A percentile compares a stretch with the other conserved stretches of the same genome.
Conservation (phyloP, 192 early-diverging fungal species). For the Umbelopsis sp. region DNA sequence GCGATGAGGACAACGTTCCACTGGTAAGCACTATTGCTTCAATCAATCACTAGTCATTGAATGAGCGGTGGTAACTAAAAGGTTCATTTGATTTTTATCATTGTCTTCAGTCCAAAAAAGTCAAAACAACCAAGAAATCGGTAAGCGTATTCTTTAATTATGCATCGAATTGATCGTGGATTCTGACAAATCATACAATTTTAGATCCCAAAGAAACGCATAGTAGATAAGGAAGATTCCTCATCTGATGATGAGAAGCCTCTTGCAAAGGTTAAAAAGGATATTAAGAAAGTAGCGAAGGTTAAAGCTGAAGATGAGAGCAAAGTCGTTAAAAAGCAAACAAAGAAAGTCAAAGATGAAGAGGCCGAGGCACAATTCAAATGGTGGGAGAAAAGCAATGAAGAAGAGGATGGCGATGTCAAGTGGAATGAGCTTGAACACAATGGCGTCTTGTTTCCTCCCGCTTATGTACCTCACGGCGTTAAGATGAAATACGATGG, state of each 20-base stretch:
- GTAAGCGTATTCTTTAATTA: slow-evolving; percentile 12
- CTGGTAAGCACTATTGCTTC: slow-evolving; percentile 37
- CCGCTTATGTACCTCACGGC: slow-evolving; percentile 87
- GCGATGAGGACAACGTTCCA: slow-evolving; percentile 43
- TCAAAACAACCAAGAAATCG: slow-evolving; percentile 24
- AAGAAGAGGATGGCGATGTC: slow-evolving; percentile 61
- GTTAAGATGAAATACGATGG: slow-evolving; percentile 89
- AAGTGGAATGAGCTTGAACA: slow-evolving; percentile 92
- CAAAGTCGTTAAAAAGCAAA: slow-evolving; percentile 16
- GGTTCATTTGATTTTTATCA: neutral
- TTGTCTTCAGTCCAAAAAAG: slow-evolving; percentile 28
- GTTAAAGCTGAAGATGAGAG: slow-evolving; percentile 35
- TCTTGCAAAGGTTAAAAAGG: slow-evolving; percentile 11
- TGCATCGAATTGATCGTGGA: neutral
- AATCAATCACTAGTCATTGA: neutral
- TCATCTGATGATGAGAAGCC: slow-evolving; percentile 23
- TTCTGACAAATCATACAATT: neutral
- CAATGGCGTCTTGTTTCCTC: slow-evolving; percentile 89
- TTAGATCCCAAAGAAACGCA: slow-evolving; percentile 1
- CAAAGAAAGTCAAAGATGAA: slow-evolving; percentile 42
- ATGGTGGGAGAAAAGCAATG: slow-evolving; percentile 69
- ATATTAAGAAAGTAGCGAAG: slow-evolving; percentile 38
- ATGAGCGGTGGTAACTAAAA: neutral
- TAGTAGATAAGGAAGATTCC: slow-evolving; percentile 22
- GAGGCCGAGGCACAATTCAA: slow-evolving; percentile 67